Evolutionary conservation across 176 grass and related monocot genomes (phyloP), one percentile per base, ranked within the genome.

Genomic region (Zizania latifolia): DNA sequence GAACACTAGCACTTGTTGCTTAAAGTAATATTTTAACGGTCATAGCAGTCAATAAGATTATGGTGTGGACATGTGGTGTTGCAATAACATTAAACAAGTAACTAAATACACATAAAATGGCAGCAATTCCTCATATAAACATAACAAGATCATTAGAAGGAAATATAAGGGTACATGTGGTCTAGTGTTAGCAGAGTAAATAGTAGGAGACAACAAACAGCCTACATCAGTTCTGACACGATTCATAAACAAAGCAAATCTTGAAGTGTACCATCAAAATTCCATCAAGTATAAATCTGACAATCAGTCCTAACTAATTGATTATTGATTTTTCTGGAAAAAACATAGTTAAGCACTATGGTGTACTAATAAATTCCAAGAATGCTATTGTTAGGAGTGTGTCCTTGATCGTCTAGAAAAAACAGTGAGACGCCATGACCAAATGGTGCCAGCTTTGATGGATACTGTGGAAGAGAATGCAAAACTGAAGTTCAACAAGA

Each of bases 401-500:
- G 1, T 9, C 56, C 37, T 16, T 14, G 41, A 30, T 44, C 17
- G 60, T 60, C 54, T 21, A 58, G 35, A 60, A 28, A 2, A 60
- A 75, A 75, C 10, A 43, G 24, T 28, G 16, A 43, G 60, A 34
- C 40, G 23, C 29, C 28, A 62, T 48, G 5, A 24, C 3, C 40
- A 63, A 35, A 44, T 48, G 19, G 11, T 38, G 35, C 63, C n/a
- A n/a, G 54, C 13, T 62, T 62, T 41, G 19, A 58, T 23, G 11
- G 27, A 26, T 57, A 63, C 12, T 44, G 16, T 13, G 78, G 43
- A 83, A 51, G 51, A 39, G 36, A 58, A 84, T 29, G 45, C 17
- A 85, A 54, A 74, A 74, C 58, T 63, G 15, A 80, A 74, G 15
- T 63, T 54, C 13, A 59, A 81, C 21, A 76, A 64, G 28, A 35